Evolutionary conservation across 106 monocot genomes (phyloP), one percentile per base, ranked within the genome.

Genomic region (Dendrobium officinale): DNA sequence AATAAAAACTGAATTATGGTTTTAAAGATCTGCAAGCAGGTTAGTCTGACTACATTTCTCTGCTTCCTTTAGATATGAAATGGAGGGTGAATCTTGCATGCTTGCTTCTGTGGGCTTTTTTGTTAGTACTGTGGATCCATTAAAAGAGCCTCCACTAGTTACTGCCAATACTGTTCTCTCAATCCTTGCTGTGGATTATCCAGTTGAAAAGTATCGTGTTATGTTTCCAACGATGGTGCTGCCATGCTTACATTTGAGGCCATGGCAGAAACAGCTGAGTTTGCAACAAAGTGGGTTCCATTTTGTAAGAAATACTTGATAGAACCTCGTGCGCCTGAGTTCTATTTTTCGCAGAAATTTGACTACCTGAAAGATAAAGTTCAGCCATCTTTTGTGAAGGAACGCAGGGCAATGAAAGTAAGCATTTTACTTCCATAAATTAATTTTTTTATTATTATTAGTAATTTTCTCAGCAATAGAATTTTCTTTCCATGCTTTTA

Each of bases 331-430:
- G 92, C 97, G 19, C 97, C 97, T 67, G 97, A 98, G 78, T 98
- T 94, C 68, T 98, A 98, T 79, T 98, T 98, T 79, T 91, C 92
- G 18, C 97, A 98, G 82, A 98, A 92, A 42, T 92, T 98, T 67
- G 97, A 98, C 79, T 98, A 98, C 79, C 85, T 98, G 89, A 98
- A 92, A 82, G 97, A 98, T 72, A 98, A 98, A 90, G 85, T 98
- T 41, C 92, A 91, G 54, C 97, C 97, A 49, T 89, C 92, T 43
- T 98, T 98, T 84, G 97, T 98, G 80, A 98, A 98, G 74, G 94
- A 98, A 77, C 88, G 97, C 22, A 89, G 97, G 79, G 89, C 97
- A 82, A 98, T 98, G 97, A 98, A 98, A 85, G 97, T 96, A 79
- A 85, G 86, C 79, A 40, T 7, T 58, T 31, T 17, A 11, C 16